Conservation (phyloP, 2,329 filamentous ascomycete species). For the Colletotrichum lupini region DNA sequence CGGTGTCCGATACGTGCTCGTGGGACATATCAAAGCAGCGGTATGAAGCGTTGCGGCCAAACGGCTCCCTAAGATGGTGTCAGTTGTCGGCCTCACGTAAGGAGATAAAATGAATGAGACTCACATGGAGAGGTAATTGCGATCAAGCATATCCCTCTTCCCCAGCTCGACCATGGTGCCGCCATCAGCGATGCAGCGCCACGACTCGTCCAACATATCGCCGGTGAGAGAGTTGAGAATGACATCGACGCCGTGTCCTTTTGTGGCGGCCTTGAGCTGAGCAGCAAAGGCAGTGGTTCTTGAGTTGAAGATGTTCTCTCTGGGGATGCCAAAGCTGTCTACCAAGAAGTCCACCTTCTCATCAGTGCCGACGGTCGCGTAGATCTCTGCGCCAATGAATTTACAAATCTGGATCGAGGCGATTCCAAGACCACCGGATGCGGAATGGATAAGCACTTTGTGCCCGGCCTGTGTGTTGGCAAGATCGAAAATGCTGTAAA, state of each 20-base stretch:
- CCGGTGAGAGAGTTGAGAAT: constrained; percentile 47
- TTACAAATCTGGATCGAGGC: constrained; percentile 36
- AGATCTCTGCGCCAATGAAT: constrained; percentile 40
- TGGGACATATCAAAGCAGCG: background rate
- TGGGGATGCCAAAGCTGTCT: constrained; percentile 40
- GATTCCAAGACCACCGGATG: constrained; percentile 37
- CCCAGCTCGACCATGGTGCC: constrained; percentile 48
- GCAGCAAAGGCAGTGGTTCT: constrained; percentile 39
- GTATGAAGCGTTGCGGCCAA: no score
- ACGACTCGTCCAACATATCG: constrained; percentile 32
- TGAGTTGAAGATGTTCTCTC: constrained; percentile 43
- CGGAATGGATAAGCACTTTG: constrained; percentile 8
- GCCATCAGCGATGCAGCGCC: constrained; percentile 1
- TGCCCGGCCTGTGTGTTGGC: no score
- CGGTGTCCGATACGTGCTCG: background rate
- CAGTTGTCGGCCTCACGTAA: no score
- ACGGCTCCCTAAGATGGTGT: no score
- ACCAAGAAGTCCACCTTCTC: constrained; percentile 42
- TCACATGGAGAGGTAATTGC: constrained; percentile 48
- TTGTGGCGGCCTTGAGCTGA: constrained; percentile 38
- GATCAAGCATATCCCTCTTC: constrained; percentile 42
- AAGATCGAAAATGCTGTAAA: background rate
- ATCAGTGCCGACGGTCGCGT: constrained; percentile 41
- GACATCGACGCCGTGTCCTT: constrained; percentile 40
- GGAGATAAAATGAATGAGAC: constrained; percentile 45